Conservation (phyloP, 352 stramenopile genomes). For the Globisporangium polare region DNA sequence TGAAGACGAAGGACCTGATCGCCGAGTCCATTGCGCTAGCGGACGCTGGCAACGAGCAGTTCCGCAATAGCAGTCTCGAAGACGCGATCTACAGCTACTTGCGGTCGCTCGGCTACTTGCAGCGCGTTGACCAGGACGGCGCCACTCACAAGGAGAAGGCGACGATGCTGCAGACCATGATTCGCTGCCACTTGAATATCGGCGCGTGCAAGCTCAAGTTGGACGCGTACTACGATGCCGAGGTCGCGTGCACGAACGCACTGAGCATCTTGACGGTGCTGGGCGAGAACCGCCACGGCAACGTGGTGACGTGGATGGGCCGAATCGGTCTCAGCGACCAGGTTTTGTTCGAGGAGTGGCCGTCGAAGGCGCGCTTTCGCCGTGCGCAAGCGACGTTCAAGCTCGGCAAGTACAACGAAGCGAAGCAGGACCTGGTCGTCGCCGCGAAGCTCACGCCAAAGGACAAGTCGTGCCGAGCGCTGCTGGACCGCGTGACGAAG, state of each 20-base stretch:
- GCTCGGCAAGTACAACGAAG: conserved; percentile 66
- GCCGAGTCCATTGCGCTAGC: conserved; percentile 62
- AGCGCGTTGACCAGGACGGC: conserved; percentile 70
- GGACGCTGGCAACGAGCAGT: conserved; percentile 68
- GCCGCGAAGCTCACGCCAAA: conserved; percentile 76
- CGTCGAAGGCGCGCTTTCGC: conserved; percentile 81
- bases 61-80: conserved; percentile 51
- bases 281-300: conserved; percentile 68
- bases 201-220: conserved; percentile 81
- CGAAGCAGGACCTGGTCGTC: conserved; percentile 73
- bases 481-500: conserved; percentile 73
- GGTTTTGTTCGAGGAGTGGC: conserved; percentile 84
- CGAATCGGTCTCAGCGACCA: conserved; percentile 71
- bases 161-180: conserved; percentile 86
- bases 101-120: conserved; percentile 58
- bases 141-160: conserved; percentile 86
- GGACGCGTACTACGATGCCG: conserved; percentile 55
- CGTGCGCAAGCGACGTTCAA: conserved; percentile 75
- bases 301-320: conserved; percentile 85
- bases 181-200: conserved; percentile 86
- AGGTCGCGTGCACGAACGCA: conserved; percentile 81
- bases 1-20: conserved; percentile 77
- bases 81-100: conserved; percentile 79
- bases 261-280: conserved; percentile 77
- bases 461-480: conserved; percentile 73